Percentiles rank a stretch among this genome's conserved stretches.
These are phyloP conservation scores for Stereum hirsutum DNA, from an alignment of 1,284 basidiomycete genomes.

Conservation along the genomic window DNA sequence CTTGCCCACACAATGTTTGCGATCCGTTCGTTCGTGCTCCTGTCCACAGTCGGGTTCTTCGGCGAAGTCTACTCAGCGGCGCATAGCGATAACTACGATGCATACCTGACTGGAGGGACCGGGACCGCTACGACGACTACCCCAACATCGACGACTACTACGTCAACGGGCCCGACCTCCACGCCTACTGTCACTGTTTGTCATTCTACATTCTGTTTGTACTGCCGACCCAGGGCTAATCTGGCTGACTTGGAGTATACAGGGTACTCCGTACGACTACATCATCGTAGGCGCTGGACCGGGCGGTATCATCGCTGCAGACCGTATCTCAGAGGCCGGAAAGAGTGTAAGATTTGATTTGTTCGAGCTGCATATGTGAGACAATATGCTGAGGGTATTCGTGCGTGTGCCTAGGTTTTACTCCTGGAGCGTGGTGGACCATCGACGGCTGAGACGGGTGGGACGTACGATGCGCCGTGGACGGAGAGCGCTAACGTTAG, in stretches of 20 bases:
- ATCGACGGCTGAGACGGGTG: constrained; percentile 49
- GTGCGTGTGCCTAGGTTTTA: too few species aligned
- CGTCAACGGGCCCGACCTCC: constrained; percentile 19
- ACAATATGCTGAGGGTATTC: too few species aligned
- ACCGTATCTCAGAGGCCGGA: constrained; percentile 49
- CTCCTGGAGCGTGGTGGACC: constrained; percentile 56
- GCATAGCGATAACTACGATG: constrained; percentile 34
- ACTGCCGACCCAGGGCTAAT: neutral
- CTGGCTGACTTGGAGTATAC: neutral
- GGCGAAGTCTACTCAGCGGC: constrained; percentile 39
- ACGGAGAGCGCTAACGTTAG: constrained; percentile 36
- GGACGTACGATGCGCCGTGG: constrained; percentile 48
- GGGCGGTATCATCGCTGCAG: constrained; percentile 38
- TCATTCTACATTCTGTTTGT: constrained; percentile 1
- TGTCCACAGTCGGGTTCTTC: constrained; percentile 43
- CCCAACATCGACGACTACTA: constrained; percentile 14
- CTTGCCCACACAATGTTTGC: neutral
- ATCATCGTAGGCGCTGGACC: constrained; percentile 53
- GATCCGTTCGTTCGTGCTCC: neutral
- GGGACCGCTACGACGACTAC: constrained; percentile 16
- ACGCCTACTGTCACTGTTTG: constrained; percentile 28
- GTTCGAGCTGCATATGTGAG: too few species aligned
- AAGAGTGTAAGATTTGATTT: too few species aligned
- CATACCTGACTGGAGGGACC: constrained; percentile 40
- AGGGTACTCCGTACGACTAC: constrained; percentile 49